phyloP scores from a whole-genome alignment of 2,329 filamentous ascomycete genomes.

The Epichloe sylvatica region DNA sequence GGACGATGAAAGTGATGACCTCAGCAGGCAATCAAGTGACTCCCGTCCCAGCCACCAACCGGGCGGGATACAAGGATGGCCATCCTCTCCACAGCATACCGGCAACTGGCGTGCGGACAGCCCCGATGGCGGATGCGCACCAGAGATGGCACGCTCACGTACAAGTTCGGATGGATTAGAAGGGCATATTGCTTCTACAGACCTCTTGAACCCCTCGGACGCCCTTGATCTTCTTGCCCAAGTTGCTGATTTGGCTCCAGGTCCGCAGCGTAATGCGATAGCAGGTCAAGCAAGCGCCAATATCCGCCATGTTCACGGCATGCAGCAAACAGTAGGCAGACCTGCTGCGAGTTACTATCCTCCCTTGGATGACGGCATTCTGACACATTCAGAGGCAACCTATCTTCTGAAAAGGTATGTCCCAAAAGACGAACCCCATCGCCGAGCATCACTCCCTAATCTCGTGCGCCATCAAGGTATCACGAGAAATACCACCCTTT shows the following conservation, averaged over 20 bases:
- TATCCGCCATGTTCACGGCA: conserved; percentile 5
- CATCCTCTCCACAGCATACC: conserved; percentile 7
- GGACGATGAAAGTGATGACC: conserved; percentile 5
- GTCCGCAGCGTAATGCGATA: conserved; percentile 6
- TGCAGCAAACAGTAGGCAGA: conserved; percentile 1
- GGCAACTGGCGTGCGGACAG: conserved; percentile 8
- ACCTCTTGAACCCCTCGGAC: conserved; percentile 28
- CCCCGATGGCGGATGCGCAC: conserved; percentile 5
- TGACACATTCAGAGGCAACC: conserved; percentile 14
- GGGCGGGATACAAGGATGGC: conserved; percentile 5
- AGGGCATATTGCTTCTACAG: conserved; percentile 26
- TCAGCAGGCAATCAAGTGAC: conserved; percentile 1
- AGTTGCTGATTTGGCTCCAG: conserved; percentile 24
- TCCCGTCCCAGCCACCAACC: background rate
- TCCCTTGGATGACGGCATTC: conserved; percentile 18
- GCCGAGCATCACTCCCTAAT: background rate
- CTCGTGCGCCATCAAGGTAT: conserved; percentile 30
- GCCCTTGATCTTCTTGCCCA: conserved; percentile 27
- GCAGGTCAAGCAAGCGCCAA: conserved; percentile 6
- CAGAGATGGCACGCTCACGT: conserved; percentile 6
- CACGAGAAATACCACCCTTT: conserved; percentile 54
- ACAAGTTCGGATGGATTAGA: conserved; percentile 16
- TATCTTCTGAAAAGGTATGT: conserved; percentile 16
- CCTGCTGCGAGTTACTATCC: conserved; percentile 13
- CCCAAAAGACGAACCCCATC: too few species aligned